Conservation (phyloP, 192 early-diverging fungal genomes). For the Coemansia asiatica region DNA sequence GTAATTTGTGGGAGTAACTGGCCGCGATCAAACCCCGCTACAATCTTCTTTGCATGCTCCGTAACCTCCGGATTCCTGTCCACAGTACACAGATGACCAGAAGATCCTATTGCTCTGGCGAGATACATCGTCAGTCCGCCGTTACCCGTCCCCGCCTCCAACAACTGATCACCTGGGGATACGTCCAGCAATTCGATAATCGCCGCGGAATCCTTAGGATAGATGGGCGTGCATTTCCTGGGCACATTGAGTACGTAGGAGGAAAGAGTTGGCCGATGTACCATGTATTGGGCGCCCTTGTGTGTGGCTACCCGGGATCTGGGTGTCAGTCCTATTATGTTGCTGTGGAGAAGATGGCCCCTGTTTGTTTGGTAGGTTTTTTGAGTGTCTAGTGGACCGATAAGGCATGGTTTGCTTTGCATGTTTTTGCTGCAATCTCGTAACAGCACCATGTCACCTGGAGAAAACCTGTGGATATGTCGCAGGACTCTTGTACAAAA, state of each 20-base stretch:
- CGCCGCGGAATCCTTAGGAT: conserved; percentile 63
- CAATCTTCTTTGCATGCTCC: conserved; percentile 53
- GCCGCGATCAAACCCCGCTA: conserved; percentile 57
- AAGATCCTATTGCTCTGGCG: conserved; percentile 53
- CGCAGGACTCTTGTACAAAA: too few relatives aligned
- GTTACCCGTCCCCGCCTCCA: conserved; percentile 73
- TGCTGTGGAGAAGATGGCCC: conserved; percentile 21
- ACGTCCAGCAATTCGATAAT: conserved; percentile 60
- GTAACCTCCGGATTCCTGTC: conserved; percentile 52
- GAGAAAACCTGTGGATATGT: conserved; percentile 7
- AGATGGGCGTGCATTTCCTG: conserved; percentile 58
- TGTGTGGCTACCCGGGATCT: conserved; percentile 20
- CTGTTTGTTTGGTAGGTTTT: conserved; percentile 10
- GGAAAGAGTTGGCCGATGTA: conserved; percentile 40
- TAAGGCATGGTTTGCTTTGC: conserved; percentile 18
- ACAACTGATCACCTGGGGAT: conserved; percentile 55
- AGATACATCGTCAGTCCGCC: conserved; percentile 63
- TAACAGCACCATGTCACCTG: conserved; percentile 41
- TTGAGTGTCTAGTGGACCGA: conserved; percentile 19
- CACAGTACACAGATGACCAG: conserved; percentile 57
- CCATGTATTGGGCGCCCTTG: conserved; percentile 21
- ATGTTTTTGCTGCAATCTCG: conserved; percentile 20
- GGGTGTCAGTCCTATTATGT: conserved; percentile 28
- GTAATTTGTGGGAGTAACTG: conserved; percentile 41
- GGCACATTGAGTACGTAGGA: conserved; percentile 29